A percentile compares a stretch with the other conserved stretches of the same genome.
phyloP scores from a whole-genome alignment of 177 flowering plant species.

The Tripterygium wilfordii region DNA sequence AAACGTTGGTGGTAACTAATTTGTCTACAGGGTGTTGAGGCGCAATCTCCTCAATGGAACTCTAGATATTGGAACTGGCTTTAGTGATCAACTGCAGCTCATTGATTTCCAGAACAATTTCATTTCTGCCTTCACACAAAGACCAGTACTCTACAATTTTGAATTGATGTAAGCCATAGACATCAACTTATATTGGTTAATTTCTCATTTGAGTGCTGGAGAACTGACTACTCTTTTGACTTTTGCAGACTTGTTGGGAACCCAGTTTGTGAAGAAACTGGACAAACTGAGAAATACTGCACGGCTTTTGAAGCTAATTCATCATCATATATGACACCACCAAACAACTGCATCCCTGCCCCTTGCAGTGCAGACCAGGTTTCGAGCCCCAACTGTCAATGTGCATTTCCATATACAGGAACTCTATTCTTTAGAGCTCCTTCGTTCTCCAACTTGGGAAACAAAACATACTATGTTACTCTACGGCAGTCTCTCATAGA shows the following conservation, averaged over 20 bases:
- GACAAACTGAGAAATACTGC: conserved; percentile 26
- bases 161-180: conserved; percentile 15
- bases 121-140: conserved; percentile 14
- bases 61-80: conserved; percentile 30
- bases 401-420: conserved; percentile 58
- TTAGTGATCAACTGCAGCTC: conserved; percentile 33
- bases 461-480: conserved; percentile 9
- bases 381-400: conserved; percentile 46
- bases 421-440: conserved; percentile 37
- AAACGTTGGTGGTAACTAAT: background rate
- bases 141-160: background rate
- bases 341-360: conserved; percentile 18
- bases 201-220: background rate
- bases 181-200: background rate
- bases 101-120: conserved; percentile 41
- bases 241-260: conserved; percentile 43
- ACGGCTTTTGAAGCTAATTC: background rate
- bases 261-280: conserved; percentile 30
- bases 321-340: conserved; percentile 28
- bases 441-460: conserved; percentile 35
- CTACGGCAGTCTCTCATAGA: conserved; percentile 22
- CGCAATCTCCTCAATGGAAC: conserved; percentile 40
- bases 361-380: conserved; percentile 23
- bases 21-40: conserved; percentile 25
- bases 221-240: background rate